These are phyloP conservation scores for Phialophora macrospora DNA, from an alignment of 2,329 filamentous ascomycete species.

Conservation along the genomic window DNA sequence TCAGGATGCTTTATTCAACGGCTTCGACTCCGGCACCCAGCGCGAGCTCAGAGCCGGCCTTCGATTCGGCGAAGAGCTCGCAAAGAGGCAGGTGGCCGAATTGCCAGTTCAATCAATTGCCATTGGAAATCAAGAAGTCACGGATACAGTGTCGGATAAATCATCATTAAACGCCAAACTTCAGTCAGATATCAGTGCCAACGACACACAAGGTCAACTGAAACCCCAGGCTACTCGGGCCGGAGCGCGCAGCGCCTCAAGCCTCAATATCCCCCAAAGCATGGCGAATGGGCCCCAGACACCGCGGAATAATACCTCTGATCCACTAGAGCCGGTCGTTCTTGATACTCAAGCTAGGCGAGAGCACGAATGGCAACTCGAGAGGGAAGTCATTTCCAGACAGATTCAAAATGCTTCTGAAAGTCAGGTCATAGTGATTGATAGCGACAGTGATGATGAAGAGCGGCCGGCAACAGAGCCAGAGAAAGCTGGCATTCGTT, in stretches of 20 bases:
- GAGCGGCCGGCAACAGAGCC: conserved; percentile 24
- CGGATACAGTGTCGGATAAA: not conserved
- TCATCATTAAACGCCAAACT: not conserved
- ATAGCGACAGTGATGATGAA: conserved; percentile 46
- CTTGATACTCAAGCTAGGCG: conserved; percentile 37
- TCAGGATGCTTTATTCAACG: conserved; percentile 35
- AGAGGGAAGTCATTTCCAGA: conserved; percentile 52
- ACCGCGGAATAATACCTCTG: conserved; percentile 6
- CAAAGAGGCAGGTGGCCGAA: conserved; percentile 42
- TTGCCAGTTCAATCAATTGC: conserved; percentile 22
- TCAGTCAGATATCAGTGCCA: not conserved
- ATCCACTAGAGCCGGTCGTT: not conserved
- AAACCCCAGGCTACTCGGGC: not conserved
- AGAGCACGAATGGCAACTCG: conserved; percentile 52
- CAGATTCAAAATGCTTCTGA: conserved; percentile 51
- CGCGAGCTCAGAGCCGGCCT: conserved; percentile 50
- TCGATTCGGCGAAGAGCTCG: conserved; percentile 51
- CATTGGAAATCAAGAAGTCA: not conserved
- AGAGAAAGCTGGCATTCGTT: conserved; percentile 27
- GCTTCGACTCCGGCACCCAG: conserved; percentile 47
- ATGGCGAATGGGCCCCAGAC: conserved; percentile 14
- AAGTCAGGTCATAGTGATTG: conserved; percentile 52
- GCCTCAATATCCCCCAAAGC: not conserved
- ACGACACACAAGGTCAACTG: not conserved
- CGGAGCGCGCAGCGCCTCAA: not conserved